These are phyloP conservation scores for Triticum aestivum DNA, from an alignment of 176 grass and related monocot species.

Conservation along the genomic window IWGSC_CS_RefSeq_v2.1 NC_057798.1:760712007-760712506, in stretches of 20 bases:
- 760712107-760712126: slow-evolving; percentile 63
- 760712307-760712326: slow-evolving; percentile 84
- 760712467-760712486: slow-evolving; percentile 84
- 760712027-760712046: slow-evolving; percentile 71
- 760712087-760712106: slow-evolving; percentile 73
- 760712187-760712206: neutral
- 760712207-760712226: neutral
- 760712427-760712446: slow-evolving; percentile 73
- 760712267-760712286: slow-evolving; percentile 78
- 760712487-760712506: slow-evolving; percentile 70
- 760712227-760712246: slow-evolving; percentile 85
- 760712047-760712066: slow-evolving; percentile 60
- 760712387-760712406: too few relatives aligned
- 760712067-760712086: slow-evolving; percentile 66
- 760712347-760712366: too few relatives aligned
- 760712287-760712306: slow-evolving; percentile 68
- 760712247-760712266: slow-evolving; percentile 93
- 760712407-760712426: too few relatives aligned
- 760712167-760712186: neutral
- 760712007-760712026: slow-evolving; percentile 59
- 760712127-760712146: slow-evolving; percentile 51
- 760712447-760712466: slow-evolving; percentile 87
- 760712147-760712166: too few relatives aligned
- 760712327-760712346: slow-evolving; percentile 89
- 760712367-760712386: too few relatives aligned